Evolutionary conservation across 2,329 filamentous ascomycete genomes (phyloP).

Genomic region (Alternaria panax): DNA sequence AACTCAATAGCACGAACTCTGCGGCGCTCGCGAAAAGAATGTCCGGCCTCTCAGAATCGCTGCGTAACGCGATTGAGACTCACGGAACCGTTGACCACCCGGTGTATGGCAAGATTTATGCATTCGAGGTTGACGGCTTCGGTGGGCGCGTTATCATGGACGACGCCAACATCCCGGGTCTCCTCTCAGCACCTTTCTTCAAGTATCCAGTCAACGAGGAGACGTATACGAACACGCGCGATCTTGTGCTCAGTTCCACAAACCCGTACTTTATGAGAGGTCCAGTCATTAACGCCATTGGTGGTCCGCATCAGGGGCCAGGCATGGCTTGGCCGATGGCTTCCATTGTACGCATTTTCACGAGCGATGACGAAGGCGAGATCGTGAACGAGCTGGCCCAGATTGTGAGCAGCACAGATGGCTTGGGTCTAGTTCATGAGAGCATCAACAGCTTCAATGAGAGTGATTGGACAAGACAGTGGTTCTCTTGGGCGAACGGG

Average conservation of each 20-base stretch:
- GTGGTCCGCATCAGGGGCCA: constrained; percentile 58
- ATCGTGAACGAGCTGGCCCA: constrained; percentile 54
- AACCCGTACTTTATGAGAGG: constrained; percentile 62
- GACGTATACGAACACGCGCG: constrained; percentile 57
- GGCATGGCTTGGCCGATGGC: constrained; percentile 62
- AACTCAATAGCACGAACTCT: constrained; percentile 53
- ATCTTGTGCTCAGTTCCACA: constrained; percentile 52
- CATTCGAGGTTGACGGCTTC: constrained; percentile 59
- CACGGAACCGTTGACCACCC: constrained; percentile 52
- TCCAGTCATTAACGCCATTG: constrained; percentile 57
- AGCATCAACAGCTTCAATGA: constrained; percentile 59
- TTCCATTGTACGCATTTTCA: constrained; percentile 59
- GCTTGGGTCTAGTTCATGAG: constrained; percentile 60
- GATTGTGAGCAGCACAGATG: constrained; percentile 57
- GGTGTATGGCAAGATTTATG: constrained; percentile 53
- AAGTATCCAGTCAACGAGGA: constrained; percentile 60
- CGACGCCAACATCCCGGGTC: constrained; percentile 73
- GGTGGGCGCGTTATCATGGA: constrained; percentile 68
- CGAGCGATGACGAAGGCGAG: constrained; percentile 57
- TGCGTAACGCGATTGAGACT: constrained; percentile 55
- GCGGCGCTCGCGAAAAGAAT: constrained; percentile 65
- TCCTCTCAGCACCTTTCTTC: constrained; percentile 70
- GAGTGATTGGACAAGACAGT: constrained; percentile 58
- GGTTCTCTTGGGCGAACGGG: constrained; percentile 62
- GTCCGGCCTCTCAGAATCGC: constrained; percentile 60